Base-by-base conservation (phyloP, 176 grass and related monocot genomes). In the Bromus sterilis region DNA sequence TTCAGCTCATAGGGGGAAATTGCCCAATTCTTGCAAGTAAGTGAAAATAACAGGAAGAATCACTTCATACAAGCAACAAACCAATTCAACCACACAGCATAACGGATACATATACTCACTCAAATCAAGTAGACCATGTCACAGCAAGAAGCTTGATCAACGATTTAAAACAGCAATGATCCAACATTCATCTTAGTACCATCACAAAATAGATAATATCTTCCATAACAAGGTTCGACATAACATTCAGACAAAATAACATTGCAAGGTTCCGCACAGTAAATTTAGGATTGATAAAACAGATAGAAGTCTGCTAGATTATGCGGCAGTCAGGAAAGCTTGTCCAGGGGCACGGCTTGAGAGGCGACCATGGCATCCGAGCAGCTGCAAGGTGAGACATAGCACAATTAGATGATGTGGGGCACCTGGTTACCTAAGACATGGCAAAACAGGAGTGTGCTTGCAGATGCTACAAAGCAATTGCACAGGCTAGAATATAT, bases 341-440 rank as follows among this genome's bases (percentile, higher is more conserved):
- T 86, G 2, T 26, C 88, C 88, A 9, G 88, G 79, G 1, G 56
- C n/a, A 0, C 88, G 88, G 18, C 71, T 81, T 11, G 62, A 61
- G 16, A 90, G 88, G 9, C 26, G 75, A 21, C 88, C 88, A 11
- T 90, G 88, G 88, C 76, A 73, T 68, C 83, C 67, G 23, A 90
- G 88, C 9, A 90, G 79, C 88, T 90, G 88, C 30, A 42, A 7
- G 33, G 11, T 2, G 10, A 55, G 4, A 8, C 0, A 64, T 29
- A 20, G 28, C 58, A 46, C 4, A 6, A 26, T 72, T 30, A 72
- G 68, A 29, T 72, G 41, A 30, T 46, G 68, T 25, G 29, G 14
- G 24, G 0, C 12, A 39, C 18, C 13, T 9, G 0, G 42, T 40
- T 39, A 2, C 7, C 34, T 26, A 3, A 2, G 56, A 4, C n/a